These are phyloP conservation scores for Colletotrichum chrysophilum DNA, from an alignment of 2,329 filamentous ascomycete genomes.

Conservation along the genomic window DNA sequence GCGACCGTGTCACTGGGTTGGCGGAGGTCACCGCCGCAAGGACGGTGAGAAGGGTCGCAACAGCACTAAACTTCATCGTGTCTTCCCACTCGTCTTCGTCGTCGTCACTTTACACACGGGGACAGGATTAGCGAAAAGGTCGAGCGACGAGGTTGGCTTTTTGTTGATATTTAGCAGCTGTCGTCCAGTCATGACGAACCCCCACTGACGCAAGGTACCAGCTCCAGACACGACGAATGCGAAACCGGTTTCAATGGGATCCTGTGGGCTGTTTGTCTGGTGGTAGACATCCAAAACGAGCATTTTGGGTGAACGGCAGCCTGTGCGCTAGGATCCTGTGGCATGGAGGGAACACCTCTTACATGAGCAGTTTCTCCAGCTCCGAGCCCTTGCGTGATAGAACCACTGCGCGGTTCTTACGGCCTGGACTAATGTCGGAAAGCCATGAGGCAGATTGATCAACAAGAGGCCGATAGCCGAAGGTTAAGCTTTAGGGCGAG, in stretches of 20 bases:
- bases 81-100: not conserved
- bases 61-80: conserved; percentile 19
- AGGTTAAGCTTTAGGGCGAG: conserved; percentile 12
- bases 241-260: conserved; percentile 20
- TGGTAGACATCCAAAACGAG: conserved; percentile 15
- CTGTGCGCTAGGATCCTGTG: conserved; percentile 14
- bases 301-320: conserved; percentile 15
- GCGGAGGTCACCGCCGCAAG: conserved; percentile 10
- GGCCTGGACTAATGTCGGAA: not conserved
- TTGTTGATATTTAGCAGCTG: conserved; percentile 17
- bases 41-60: conserved; percentile 10
- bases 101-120: conserved; percentile 3
- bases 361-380: conserved; percentile 10
- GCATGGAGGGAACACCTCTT: conserved; percentile 8
- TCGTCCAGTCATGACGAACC: conserved; percentile 11
- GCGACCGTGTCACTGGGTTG: conserved; percentile 16
- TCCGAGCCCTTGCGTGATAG: not conserved
- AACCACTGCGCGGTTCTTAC: not conserved
- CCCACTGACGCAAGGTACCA: conserved; percentile 7
- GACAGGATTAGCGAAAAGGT: not conserved
- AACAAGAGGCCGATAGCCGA: conserved; percentile 6
- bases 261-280: conserved; percentile 9
- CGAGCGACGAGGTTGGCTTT: conserved; percentile 13
- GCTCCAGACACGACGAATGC: conserved; percentile 12
- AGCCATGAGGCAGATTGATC: not conserved